Evolutionary conservation across 768 basidiomycete species (phyloP), one percentile per base, ranked within the genome.

Genomic region (Tulasnella sp.): DNA sequence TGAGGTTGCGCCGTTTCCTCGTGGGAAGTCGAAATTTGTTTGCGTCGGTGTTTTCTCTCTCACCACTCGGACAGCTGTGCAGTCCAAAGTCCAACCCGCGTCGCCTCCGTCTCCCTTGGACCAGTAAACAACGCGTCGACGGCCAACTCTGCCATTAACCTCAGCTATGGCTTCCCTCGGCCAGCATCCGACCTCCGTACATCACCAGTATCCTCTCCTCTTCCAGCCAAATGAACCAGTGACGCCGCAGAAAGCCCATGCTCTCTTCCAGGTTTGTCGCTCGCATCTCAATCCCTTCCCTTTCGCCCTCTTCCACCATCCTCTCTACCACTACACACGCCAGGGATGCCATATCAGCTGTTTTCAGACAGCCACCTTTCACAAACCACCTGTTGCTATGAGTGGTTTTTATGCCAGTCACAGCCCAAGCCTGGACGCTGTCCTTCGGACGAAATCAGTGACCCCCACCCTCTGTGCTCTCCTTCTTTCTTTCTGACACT

Each of bases 141-240:
- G 58, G 58, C 58, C 31, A n/a, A 34, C 58, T 64, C 58, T 34
- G 29, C 31, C 25, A 64, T 25, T 64, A 34, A 64, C 58, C 58
- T 64, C 58, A 3, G 31, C 58, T 11, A 64, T 64, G 58, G 58
- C 58, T 14, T 64, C 58, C 58, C 25, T 64, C 25, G 58, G 58
- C 58, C 29, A 2, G 31, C 58, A 64, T 67, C 64, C 67, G 52
- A 39, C 67, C 22, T 25, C 75, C 8, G 19, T 69, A 3, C 67
- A 76, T 34, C 37, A 37, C 38, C 75, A 76, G 52, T 76, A 69
- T 69, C 75, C 75, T 25, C 42, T 70, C 4, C 75, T 76, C 34
- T 76, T 70, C 67, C 75, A 71, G 37, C 75, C 67, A 71, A 67
- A 76, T 9, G 67, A 76, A 67, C n/a, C n/a, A 11, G 58, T 68